These are phyloP conservation scores for Rutstroemia sydowiana DNA, from an alignment of 2,329 filamentous ascomycete species.

Conservation along the genomic window DNA sequence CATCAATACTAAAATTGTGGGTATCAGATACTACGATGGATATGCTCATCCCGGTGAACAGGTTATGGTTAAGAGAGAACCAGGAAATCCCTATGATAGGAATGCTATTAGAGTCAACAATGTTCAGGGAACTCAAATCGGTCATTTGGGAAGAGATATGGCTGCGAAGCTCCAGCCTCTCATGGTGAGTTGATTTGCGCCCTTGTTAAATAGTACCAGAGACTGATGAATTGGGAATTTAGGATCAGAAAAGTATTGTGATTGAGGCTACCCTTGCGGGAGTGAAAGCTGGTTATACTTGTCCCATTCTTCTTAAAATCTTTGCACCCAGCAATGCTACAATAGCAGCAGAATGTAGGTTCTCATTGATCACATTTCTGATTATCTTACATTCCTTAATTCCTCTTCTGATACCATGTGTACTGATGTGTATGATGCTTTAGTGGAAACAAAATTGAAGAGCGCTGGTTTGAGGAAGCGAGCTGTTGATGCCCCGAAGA, in stretches of 20 bases:
- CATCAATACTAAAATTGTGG: constrained; percentile 42
- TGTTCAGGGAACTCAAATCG: constrained; percentile 67
- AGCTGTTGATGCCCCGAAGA: constrained; percentile 34
- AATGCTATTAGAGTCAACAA: constrained; percentile 78
- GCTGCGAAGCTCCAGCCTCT: constrained; percentile 68
- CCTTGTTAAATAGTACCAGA: not conserved
- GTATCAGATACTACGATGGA: constrained; percentile 53
- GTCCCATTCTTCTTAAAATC: constrained; percentile 61
- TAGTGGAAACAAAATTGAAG: constrained; percentile 54
- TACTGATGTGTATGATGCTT: not conserved
- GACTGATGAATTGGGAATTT: constrained; percentile 15
- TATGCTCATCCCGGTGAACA: constrained; percentile 55
- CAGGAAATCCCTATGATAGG: constrained; percentile 58
- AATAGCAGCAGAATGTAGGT: constrained; percentile 35
- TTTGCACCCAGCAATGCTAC: constrained; percentile 57
- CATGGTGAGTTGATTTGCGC: constrained; percentile 45
- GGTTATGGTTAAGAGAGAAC: constrained; percentile 57
- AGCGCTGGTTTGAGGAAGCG: constrained; percentile 44
- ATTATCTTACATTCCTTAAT: no score
- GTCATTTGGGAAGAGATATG: constrained; percentile 62
- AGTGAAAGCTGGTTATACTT: constrained; percentile 59
- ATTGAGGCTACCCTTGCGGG: constrained; percentile 66
- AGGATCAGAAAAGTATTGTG: constrained; percentile 50
- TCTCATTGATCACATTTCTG: no score
- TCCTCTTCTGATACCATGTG: no score